Evolutionary conservation across 768 basidiomycete genomes (phyloP).

Genomic region (Phlebiopsis flavidoalba): DNA sequence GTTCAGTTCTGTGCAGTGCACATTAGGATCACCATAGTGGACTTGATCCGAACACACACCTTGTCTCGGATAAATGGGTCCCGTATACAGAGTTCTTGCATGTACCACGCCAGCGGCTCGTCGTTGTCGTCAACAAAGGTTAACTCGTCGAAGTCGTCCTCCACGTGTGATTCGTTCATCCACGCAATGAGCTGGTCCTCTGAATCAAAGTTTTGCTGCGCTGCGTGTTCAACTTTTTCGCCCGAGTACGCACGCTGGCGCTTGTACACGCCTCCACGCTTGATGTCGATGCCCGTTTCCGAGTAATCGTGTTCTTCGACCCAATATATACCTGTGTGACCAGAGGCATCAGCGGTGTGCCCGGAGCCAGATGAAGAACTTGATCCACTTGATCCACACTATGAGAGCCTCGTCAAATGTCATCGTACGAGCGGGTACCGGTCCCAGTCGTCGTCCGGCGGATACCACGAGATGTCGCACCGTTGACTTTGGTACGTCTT

Average conservation of each 20-base stretch:
- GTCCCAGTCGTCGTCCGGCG: not conserved
- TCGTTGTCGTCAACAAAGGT: not conserved
- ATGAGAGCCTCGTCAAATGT: conserved; percentile 15
- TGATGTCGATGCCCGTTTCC: not conserved
- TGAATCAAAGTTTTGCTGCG: not conserved
- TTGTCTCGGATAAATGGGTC: conserved; percentile 9
- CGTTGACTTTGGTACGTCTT: not conserved
- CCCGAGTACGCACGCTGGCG: not conserved
- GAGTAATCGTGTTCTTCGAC: conserved; percentile 17
- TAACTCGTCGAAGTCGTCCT: too few species aligned
- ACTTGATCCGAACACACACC: not conserved
- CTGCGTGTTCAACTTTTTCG: not conserved
- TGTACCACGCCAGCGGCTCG: conserved; percentile 2
- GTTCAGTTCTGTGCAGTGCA: not conserved
- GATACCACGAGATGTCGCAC: conserved; percentile 18
- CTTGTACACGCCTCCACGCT: not conserved
- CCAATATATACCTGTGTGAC: conserved; percentile 42
- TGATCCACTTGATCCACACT: conserved; percentile 38
- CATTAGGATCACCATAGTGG: not conserved
- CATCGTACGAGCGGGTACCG: not conserved
- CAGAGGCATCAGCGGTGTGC: not conserved
- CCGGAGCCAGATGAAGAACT: not conserved
- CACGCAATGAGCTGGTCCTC: not conserved
- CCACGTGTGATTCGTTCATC: too few species aligned
- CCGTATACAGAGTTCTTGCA: not conserved